Base-by-base conservation (phyloP, 129 eudicot species). In the Tagetes patula region DNA sequence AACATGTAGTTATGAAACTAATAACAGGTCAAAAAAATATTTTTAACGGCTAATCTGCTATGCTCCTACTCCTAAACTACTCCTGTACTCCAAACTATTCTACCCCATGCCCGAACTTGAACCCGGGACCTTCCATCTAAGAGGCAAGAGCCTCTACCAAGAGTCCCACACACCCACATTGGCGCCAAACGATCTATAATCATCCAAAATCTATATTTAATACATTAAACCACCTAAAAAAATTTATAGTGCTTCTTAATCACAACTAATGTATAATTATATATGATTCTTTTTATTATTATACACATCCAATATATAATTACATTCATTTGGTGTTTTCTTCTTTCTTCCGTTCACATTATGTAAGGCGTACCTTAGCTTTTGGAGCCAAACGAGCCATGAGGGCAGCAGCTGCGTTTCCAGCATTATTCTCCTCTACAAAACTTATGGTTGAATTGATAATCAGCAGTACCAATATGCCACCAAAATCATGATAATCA, bases 371-470 rank as follows among this genome's bases (percentile, higher is more conserved):
- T 63, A 80, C 88, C 85, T 80, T 84, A 46, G 88, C 88, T 77
- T 78, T 84, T 9, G 88, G 88, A 63, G 88, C 88, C 80, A 84
- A 73, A 59, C 88, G 80, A 36, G 88, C 88, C 88, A 84, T 84
- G 76, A 84, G 82, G 53, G 88, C 88, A 41, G 88, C 80, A 72
- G 88, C 88, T 77, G 88, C 88, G 13, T 84, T 84, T 13, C 88
- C 88, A 11, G 88, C 88, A 37, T 81, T 84, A 77, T 84, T 84
- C 78, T 84, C 88, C 63, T 84, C 88, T 31, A 84, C 78, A 41
- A 84, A 84, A 84, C 88, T 80, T 63, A 84, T 84, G 65, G 85
- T 80, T 73, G 88, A 84, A 66, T 84, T 84, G 36, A 84, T 78
- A 69, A 84, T 33, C 67, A 84, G 85, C 63, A 84, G 80, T 43